Base-by-base conservation (phyloP, 2,329 filamentous ascomycete species). In the Monascus ruber region DNA sequence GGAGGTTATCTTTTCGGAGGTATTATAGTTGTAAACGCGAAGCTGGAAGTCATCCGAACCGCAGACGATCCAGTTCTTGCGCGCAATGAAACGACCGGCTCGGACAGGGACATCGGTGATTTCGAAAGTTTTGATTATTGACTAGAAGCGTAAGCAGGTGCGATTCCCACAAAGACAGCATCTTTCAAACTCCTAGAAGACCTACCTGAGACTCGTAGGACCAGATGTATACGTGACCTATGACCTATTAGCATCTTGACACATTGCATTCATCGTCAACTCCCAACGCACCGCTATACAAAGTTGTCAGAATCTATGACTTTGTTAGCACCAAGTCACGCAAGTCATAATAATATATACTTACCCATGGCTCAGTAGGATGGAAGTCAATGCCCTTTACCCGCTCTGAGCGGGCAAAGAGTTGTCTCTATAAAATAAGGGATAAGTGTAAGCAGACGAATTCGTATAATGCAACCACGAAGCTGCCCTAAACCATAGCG, bases 61-160 rank as follows among this genome's bases (percentile, higher is more conserved):
- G 68, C 86, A 91, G 40, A 94, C 85, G 53, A 94, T 93, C 91
- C 91, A 98, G 68, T 96, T 98, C 79, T 98, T 98, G 55, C 91
- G 79, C 51, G 91, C 85, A 58, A 98, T 79, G 65, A 98, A 98
- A 53, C 91, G 85, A 58, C 91, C 91, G 46, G 91, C 91, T 65
- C 91, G 84, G 42, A 98, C 89, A 48, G 91, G 91, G 37, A 98
- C 91, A 73, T 98, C 91, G 60, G 89, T 95, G 50, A 96, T 80
- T 70, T 98, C 91, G 65, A 98, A 98, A 4, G 89, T 95, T 74
- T 96, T 96, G 68, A 98, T 86, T 47, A 96, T 88, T 47, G 88
- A 83, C 67, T 79, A 47, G 45, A 40, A 39, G 44, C 38, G 31
- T 26, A 10, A 34, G 5, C 27, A 41, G 35, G 31, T 33, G 35